Evolutionary conservation across 164 flowering plant genomes (phyloP).

Genomic region (Stephania japonica): DNA sequence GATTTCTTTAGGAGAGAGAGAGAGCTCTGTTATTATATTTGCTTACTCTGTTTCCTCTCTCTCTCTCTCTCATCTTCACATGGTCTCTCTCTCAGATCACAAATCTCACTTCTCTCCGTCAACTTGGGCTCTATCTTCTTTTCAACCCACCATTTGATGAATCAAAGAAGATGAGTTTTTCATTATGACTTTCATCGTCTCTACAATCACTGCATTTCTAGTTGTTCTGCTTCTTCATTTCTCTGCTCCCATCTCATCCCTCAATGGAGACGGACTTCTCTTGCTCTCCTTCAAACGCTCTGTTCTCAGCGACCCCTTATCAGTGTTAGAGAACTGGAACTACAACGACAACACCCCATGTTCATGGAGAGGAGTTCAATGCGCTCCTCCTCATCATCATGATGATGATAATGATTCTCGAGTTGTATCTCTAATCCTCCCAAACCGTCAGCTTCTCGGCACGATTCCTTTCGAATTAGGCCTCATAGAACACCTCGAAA

Average conservation of each 20-base stretch:
- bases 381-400: conserved; percentile 18
- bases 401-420: conserved; percentile 15
- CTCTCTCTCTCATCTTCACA: background rate
- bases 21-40: background rate
- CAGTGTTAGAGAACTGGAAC: conserved; percentile 51
- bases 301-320: conserved; percentile 56
- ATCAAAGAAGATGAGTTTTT: background rate
- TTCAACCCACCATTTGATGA: background rate
- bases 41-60: background rate
- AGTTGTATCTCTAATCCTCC: conserved; percentile 53
- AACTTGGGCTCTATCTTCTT: background rate
- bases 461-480: conserved; percentile 58
- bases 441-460: conserved; percentile 56
- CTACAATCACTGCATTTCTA: conserved; percentile 3
- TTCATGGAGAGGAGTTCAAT: conserved; percentile 70
- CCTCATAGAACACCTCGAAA: conserved; percentile 43
- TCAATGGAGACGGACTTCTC: conserved; percentile 55
- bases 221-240: conserved; percentile 14
- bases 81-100: background rate
- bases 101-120: background rate
- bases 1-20: background rate
- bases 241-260: conserved; percentile 24
- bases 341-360: conserved; percentile 62
- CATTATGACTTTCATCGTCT: background rate
- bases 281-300: conserved; percentile 74